Conservation (phyloP, 768 basidiomycete species). For the Leccinum olivaceopallidum region DNA sequence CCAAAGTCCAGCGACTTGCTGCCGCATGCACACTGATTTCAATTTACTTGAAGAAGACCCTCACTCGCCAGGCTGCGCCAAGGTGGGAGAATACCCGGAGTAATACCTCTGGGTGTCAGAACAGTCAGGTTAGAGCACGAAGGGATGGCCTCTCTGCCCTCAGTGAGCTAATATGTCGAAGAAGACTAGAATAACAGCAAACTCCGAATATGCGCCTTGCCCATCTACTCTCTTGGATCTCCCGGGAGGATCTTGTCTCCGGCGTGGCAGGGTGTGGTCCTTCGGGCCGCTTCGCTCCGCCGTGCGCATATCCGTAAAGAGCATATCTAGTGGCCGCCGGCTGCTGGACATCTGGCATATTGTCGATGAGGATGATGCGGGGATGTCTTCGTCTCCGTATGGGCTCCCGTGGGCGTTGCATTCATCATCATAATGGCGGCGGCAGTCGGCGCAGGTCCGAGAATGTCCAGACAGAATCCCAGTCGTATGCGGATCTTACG, state of each 20-base stretch:
- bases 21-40: background rate
- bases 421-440: background rate
- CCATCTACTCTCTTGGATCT: background rate
- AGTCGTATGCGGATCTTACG: background rate
- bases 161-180: background rate
- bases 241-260: background rate
- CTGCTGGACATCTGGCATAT: background rate
- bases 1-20: background rate
- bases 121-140: background rate
- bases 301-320: background rate
- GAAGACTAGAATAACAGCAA: background rate
- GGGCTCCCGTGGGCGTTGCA: background rate
- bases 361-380: background rate
- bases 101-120: background rate
- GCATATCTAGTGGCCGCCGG: background rate
- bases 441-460: background rate
- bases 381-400: background rate
- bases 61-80: background rate
- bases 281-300: background rate
- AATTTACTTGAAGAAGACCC: background rate
- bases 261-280: background rate
- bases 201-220: background rate
- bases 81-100: background rate
- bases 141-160: background rate
- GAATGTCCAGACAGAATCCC: background rate